Percentiles rank a stretch among this genome's conserved stretches.
phyloP scores from a whole-genome alignment of 495 filamentous ascomycete genomes.

The Parachaetomium inaequale region DNA sequence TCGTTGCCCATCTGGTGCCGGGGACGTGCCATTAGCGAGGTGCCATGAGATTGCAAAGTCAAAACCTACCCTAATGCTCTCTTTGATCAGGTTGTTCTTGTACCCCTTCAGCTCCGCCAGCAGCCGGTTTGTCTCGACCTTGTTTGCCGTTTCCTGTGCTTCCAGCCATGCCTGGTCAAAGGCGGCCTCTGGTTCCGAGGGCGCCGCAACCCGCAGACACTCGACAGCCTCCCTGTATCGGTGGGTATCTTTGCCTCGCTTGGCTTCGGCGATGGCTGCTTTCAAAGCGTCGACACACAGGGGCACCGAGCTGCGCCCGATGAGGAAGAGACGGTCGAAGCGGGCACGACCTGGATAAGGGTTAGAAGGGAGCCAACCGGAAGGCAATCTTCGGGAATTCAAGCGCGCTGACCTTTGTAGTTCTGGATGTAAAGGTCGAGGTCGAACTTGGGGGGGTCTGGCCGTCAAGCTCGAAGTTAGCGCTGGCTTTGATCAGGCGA shows the following conservation, averaged over 20 bases:
- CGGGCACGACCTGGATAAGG: constrained; percentile 58
- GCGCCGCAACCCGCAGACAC: constrained; percentile 57
- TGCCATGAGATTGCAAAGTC: not conserved
- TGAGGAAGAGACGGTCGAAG: constrained; percentile 74
- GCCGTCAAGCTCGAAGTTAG: not conserved
- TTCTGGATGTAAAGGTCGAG: constrained; percentile 89
- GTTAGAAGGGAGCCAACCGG: not conserved
- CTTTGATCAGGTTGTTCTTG: constrained; percentile 96
- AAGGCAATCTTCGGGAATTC: not conserved
- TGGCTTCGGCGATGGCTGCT: constrained; percentile 70
- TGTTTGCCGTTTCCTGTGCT: constrained; percentile 57
- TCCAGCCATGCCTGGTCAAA: constrained; percentile 70
- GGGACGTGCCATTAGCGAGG: not conserved
- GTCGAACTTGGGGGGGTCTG: constrained; percentile 85
- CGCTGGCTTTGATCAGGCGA: not conserved
- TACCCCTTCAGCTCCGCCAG: constrained; percentile 84
- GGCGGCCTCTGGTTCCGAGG: constrained; percentile 62
- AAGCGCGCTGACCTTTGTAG: constrained; percentile 64
- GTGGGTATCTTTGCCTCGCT: constrained; percentile 66
- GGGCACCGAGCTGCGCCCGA: constrained; percentile 71
- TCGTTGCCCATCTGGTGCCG: constrained; percentile 44
- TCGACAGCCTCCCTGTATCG: constrained; percentile 68
- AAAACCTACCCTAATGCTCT: constrained; percentile 79
- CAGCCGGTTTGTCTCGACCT: constrained; percentile 64
- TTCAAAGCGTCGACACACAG: constrained; percentile 79